phyloP scores from a whole-genome alignment of 2,329 filamentous ascomycete genomes.

The Sporothrix protearum region DNA sequence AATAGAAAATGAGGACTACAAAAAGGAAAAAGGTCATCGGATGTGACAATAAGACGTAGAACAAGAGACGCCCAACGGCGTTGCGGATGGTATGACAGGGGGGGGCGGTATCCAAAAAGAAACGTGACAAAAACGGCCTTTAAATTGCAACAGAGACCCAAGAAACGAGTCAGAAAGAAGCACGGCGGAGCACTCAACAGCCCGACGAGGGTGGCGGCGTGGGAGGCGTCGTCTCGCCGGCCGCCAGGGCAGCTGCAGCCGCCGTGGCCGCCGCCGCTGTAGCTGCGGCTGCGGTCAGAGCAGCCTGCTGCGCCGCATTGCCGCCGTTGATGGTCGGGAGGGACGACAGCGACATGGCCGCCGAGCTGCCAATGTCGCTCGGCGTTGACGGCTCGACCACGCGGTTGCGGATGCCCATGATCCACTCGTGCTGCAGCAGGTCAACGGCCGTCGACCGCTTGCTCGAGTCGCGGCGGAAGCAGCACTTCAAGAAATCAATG shows the following conservation, averaged over 20 bases:
- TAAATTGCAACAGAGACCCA: not conserved
- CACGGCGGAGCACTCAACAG: not conserved
- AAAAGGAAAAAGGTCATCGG: not conserved
- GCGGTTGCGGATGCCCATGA: slow-evolving; percentile 61
- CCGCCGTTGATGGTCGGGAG: slow-evolving; percentile 17
- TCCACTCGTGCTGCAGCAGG: slow-evolving; percentile 91
- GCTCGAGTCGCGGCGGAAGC: slow-evolving; percentile 80
- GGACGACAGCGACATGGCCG: slow-evolving; percentile 33
- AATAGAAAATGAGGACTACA: not conserved
- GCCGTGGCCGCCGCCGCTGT: slow-evolving; percentile 1
- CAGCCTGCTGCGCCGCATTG: slow-evolving; percentile 28
- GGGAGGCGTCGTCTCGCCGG: not conserved
- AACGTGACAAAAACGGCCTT: not conserved
- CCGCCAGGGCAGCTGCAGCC: not conserved
- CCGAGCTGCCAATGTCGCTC: slow-evolving; percentile 50
- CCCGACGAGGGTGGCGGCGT: not conserved
- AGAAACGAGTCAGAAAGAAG: no score
- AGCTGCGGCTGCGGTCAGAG: not conserved
- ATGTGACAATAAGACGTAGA: not conserved
- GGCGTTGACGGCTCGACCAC: slow-evolving; percentile 63
- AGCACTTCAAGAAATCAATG: slow-evolving; percentile 82
- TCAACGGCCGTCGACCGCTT: slow-evolving; percentile 80
- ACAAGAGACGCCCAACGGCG: not conserved
- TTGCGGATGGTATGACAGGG: not conserved
- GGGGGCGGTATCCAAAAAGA: not conserved